A percentile compares a stretch with the other conserved stretches of the same genome.
Evolutionary conservation across 306 rosid genomes (phyloP).

Genomic region (Psophocarpus tetragonolobus): DNA sequence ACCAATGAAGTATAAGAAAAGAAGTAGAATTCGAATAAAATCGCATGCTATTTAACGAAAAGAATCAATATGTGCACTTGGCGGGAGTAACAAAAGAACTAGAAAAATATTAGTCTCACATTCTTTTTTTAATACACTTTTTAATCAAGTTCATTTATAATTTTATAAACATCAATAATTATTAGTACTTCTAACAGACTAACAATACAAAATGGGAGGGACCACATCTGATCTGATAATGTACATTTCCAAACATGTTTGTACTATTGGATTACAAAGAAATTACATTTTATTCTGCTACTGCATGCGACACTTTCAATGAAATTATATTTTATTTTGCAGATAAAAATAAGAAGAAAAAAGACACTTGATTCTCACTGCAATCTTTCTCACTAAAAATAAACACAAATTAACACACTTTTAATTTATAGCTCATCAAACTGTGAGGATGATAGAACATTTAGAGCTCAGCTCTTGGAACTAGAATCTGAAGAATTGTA

Average conservation of each 20-base stretch:
- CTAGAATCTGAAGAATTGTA: conserved; percentile 45
- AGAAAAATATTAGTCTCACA: no score
- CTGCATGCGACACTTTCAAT: background rate
- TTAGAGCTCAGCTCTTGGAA: conserved; percentile 45
- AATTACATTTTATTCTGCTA: background rate
- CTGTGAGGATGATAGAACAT: background rate
- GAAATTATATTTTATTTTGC: background rate
- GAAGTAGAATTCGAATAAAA: background rate
- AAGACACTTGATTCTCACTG: background rate
- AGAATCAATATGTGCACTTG: background rate
- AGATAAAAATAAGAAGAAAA: background rate
- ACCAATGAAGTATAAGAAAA: background rate
- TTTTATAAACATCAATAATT: no score
- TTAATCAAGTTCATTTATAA: no score
- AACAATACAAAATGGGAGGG: background rate
- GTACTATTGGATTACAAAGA: background rate
- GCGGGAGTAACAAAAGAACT: background rate
- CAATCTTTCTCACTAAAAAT: background rate
- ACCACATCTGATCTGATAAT: background rate
- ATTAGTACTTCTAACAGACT: no score
- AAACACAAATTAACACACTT: background rate
- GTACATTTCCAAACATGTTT: background rate
- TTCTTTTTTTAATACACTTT: no score
- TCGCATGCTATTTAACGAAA: background rate
- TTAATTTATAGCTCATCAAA: no score